Conservation (phyloP, 345 rosid species). For the Kernera saxatilis region DNA sequence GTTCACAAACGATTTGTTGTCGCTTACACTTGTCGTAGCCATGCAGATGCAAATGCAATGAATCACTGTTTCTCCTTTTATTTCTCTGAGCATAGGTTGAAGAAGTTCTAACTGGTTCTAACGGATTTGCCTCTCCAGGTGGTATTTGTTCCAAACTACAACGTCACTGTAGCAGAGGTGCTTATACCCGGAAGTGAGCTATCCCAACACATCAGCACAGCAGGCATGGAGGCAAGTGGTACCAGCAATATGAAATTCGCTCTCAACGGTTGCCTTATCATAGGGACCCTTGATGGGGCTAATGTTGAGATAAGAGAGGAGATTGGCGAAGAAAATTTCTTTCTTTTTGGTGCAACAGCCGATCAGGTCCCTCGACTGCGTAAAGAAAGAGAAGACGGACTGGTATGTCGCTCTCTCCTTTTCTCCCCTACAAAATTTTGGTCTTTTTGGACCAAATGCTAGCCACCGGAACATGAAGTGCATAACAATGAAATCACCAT, state of each 20-base stretch:
- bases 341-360: constrained; percentile 89
- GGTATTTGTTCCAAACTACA: constrained; percentile 96
- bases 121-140: constrained; percentile 42
- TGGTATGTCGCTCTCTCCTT: constrained; percentile 40
- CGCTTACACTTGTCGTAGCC: no score
- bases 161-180: constrained; percentile 89
- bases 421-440: neutral
- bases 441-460: neutral
- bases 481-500: neutral
- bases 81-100: neutral
- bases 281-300: constrained; percentile 97
- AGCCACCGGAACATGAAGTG: neutral
- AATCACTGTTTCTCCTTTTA: neutral
- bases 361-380: constrained; percentile 82
- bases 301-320: constrained; percentile 97
- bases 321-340: constrained; percentile 84
- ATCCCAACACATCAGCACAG: constrained; percentile 97
- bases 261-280: constrained; percentile 91
- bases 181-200: constrained; percentile 97
- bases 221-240: constrained; percentile 99
- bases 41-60: neutral
- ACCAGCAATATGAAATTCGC: constrained; percentile 99
- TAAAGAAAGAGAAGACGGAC: constrained; percentile 79
- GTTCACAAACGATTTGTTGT: no score
- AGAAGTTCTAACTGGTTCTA: neutral